A percentile compares a stretch with the other conserved stretches of the same genome.
Evolutionary conservation across 2,329 filamentous ascomycete species (phyloP).

Genomic region (Triangularia setosa): DNA sequence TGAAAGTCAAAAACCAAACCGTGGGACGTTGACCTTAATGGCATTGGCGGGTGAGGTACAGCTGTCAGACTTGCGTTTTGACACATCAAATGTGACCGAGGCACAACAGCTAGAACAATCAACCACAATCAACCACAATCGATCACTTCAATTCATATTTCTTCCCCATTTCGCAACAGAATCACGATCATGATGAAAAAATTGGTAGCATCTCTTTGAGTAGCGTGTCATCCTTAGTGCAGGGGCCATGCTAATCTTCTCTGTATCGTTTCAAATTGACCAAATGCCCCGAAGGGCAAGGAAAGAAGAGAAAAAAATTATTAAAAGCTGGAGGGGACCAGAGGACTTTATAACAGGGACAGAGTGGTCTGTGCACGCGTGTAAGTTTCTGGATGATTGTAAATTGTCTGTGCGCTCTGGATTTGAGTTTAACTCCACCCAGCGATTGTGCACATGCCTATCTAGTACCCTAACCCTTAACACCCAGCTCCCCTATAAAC

Average conservation of each 20-base stretch:
- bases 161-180: slow-evolving; percentile 25
- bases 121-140: too few relatives aligned
- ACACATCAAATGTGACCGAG: too few relatives aligned
- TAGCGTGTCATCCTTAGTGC: slow-evolving; percentile 92
- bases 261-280: slow-evolving; percentile 44
- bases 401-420: background rate
- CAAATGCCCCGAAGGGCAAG: slow-evolving; percentile 29
- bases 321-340: slow-evolving; percentile 11
- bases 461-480: background rate
- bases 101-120: too few relatives aligned
- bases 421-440: background rate
- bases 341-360: slow-evolving; percentile 9
- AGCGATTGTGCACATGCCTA: background rate
- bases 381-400: slow-evolving; percentile 6
- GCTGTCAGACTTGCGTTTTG: too few relatives aligned
- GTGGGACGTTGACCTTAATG: too few relatives aligned
- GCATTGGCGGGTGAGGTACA: too few relatives aligned
- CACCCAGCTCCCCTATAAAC: background rate
- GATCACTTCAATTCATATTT: slow-evolving; percentile 3
- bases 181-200: slow-evolving; percentile 45
- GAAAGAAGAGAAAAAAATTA: slow-evolving; percentile 22
- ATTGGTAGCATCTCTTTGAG: slow-evolving; percentile 64
- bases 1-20: too few relatives aligned
- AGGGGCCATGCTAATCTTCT: slow-evolving; percentile 82
- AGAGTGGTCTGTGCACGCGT: slow-evolving; percentile 22